Percentiles rank a stretch among this genome's conserved stretches.
phyloP scores from a whole-genome alignment of 192 early-diverging fungal species.

The Backusella luteola region DNA sequence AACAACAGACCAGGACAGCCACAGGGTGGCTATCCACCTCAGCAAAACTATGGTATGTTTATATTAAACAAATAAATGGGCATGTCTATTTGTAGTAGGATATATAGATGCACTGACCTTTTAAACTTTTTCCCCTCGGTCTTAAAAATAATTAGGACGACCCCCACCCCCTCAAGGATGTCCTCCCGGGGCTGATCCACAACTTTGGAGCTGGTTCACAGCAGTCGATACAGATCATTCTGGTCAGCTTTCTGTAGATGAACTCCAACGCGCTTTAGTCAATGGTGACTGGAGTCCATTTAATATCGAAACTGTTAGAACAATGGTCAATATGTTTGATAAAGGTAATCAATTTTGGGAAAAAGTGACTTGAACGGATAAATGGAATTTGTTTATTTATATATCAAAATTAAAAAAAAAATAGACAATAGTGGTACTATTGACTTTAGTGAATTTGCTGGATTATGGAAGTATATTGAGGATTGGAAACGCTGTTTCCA shows the following conservation, averaged over 20 bases:
- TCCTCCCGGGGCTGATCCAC: conserved; percentile 37
- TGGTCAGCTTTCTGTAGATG: conserved; percentile 67
- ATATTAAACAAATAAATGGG: background rate
- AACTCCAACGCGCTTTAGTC: conserved; percentile 71
- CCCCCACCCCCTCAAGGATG: conserved; percentile 16
- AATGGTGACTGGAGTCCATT: conserved; percentile 82
- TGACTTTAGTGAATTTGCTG: conserved; percentile 73
- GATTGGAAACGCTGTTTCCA: conserved; percentile 83
- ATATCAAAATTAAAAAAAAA: background rate
- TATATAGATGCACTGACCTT: background rate
- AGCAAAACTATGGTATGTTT: background rate
- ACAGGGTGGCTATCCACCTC: background rate
- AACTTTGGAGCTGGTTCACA: conserved; percentile 53
- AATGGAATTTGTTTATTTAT: background rate
- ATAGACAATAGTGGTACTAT: conserved; percentile 76
- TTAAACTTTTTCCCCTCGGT: background rate
- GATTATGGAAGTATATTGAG: conserved; percentile 80
- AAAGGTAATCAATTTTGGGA: conserved; percentile 36
- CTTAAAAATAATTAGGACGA: background rate
- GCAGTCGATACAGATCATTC: conserved; percentile 63
- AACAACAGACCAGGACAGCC: background rate
- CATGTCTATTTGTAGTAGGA: background rate
- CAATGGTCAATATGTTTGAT: conserved; percentile 83
- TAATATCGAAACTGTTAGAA: conserved; percentile 78
- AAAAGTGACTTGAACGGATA: background rate